Conservation (phyloP, 1,284 basidiomycete genomes). For the Tylopilus orsonianus region DNA sequence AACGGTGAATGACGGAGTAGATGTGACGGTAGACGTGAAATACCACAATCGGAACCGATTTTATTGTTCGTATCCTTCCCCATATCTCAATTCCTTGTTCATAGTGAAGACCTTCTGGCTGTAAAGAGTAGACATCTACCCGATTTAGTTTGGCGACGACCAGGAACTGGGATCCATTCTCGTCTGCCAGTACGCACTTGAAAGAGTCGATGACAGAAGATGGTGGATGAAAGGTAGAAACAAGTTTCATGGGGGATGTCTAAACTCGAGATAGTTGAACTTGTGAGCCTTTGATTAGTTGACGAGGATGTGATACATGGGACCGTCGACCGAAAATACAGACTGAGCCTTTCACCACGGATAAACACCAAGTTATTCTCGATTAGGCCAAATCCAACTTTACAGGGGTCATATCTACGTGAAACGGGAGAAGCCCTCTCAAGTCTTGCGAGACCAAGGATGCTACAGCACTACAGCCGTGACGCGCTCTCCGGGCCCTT, state of each 20-base stretch:
- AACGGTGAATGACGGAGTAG: slow-evolving; percentile 9
- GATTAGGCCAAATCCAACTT: no score
- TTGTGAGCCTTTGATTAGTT: no score
- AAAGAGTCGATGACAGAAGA: slow-evolving; percentile 63
- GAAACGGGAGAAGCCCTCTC: no score
- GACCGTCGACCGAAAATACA: no score
- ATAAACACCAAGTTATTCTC: no score
- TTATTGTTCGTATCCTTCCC: slow-evolving; percentile 61
- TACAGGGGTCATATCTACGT: no score
- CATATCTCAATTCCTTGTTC: slow-evolving; percentile 62
- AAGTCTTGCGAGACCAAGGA: no score
- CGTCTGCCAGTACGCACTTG: slow-evolving; percentile 55
- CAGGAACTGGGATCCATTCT: slow-evolving; percentile 54
- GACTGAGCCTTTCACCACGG: no score
- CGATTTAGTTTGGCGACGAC: slow-evolving; percentile 64
- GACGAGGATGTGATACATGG: no score
- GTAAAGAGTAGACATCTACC: slow-evolving; percentile 64
- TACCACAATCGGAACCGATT: slow-evolving; percentile 53
- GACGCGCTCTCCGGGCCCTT: neutral
- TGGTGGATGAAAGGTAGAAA: slow-evolving; percentile 65
- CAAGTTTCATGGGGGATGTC: slow-evolving; percentile 55
- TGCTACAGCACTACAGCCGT: slow-evolving; percentile 19
- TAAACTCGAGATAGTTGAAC: no score
- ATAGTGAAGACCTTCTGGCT: slow-evolving; percentile 52
- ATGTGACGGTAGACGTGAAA: slow-evolving; percentile 15